phyloP scores from a whole-genome alignment of 331 rosid genomes.

The Quercus tomentella region DNA sequence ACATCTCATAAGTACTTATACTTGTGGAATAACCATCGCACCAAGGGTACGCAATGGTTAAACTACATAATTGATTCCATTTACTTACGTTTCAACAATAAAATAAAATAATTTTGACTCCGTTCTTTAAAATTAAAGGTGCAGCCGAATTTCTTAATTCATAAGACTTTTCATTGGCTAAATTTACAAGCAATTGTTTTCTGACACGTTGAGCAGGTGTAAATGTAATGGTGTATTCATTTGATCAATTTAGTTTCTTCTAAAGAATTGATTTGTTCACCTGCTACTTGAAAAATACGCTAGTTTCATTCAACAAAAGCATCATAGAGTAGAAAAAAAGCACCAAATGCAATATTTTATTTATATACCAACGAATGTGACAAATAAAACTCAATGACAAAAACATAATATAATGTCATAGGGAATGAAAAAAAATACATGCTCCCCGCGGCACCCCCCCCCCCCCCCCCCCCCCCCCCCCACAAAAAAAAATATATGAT shows the following conservation, averaged over 20 bases:
- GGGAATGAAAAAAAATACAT: not conserved
- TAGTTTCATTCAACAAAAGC: too few relatives aligned
- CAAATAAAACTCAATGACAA: not conserved
- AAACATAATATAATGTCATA: not conserved
- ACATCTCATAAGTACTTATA: too few relatives aligned
- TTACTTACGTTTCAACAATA: too few relatives aligned
- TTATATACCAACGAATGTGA: not conserved
- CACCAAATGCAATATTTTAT: not conserved
- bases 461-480: too few relatives aligned
- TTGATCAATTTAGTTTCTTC: too few relatives aligned
- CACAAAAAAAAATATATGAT: not conserved
- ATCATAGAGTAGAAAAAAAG: not conserved
- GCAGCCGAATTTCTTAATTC: not conserved
- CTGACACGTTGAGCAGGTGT: not conserved
- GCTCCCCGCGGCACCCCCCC: too few relatives aligned
- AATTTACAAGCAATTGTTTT: not conserved
- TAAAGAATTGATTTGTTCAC: not conserved
- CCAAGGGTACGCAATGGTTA: fast-evolving
- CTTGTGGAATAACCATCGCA: too few relatives aligned
- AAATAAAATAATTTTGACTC: not conserved
- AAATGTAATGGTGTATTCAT: not conserved
- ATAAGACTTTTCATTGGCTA: not conserved
- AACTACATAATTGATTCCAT: too few relatives aligned
- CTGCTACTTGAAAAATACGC: not conserved
- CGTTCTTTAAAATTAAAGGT: not conserved